Conservation (phyloP, 1,139 yeast species). For the Pichiaceae sp. region DNA sequence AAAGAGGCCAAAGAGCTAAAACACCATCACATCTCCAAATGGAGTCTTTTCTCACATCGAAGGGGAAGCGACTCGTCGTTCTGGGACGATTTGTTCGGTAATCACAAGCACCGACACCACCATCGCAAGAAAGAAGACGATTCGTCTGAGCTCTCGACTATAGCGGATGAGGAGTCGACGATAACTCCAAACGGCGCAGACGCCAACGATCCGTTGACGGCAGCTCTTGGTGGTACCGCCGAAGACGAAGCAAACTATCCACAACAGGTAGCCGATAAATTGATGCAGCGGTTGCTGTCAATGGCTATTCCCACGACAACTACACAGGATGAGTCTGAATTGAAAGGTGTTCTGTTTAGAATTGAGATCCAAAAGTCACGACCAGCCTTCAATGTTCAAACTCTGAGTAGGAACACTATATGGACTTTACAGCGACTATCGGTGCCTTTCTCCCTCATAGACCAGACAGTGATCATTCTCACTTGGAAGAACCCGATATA, state of each 20-base stretch:
- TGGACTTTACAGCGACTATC: constrained; percentile 58
- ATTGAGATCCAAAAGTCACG: constrained; percentile 51
- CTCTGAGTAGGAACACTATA: constrained; percentile 64
- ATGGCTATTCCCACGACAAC: constrained; percentile 57
- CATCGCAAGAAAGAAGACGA: not conserved
- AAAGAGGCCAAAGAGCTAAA: not conserved
- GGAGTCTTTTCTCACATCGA: not conserved
- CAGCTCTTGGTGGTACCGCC: not conserved
- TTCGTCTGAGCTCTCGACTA: not conserved
- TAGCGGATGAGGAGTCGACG: not conserved
- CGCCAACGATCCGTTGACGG: too few species aligned
- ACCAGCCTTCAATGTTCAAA: constrained; percentile 61
- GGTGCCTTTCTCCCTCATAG: constrained; percentile 50
- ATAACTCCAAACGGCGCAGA: too few species aligned
- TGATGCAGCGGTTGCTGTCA: constrained; percentile 59
- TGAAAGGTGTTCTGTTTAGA: constrained; percentile 37
- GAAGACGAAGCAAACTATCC: not conserved
- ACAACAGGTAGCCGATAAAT: constrained; percentile 38
- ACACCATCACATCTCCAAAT: not conserved
- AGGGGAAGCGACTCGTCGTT: constrained; percentile 1
- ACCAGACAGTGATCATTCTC: constrained; percentile 42
- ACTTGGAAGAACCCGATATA: constrained; percentile 59
- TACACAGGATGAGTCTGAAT: constrained; percentile 30
- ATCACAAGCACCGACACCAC: not conserved
- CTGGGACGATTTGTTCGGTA: constrained; percentile 2